Evolutionary conservation across 2,329 filamentous ascomycete genomes (phyloP).

Genomic region (Penicillium sp.): DNA sequence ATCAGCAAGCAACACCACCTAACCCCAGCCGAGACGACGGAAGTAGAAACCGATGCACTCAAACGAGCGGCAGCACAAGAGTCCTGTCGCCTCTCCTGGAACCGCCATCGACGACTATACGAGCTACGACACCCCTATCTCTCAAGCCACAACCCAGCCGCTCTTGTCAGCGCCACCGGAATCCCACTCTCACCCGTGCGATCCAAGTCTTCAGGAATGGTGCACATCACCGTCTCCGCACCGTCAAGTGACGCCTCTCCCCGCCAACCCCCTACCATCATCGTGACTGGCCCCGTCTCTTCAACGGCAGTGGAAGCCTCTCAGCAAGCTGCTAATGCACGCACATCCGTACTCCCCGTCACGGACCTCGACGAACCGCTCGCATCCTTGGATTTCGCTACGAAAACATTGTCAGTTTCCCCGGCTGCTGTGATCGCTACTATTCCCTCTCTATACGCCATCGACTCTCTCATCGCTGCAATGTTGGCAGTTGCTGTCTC

Average conservation of each 20-base stretch:
- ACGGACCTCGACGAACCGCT: slow-evolving; percentile 40
- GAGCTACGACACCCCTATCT: slow-evolving; percentile 48
- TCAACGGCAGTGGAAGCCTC: slow-evolving; percentile 35
- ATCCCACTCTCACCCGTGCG: slow-evolving; percentile 34
- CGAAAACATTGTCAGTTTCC: slow-evolving; percentile 41
- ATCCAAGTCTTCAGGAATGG: slow-evolving; percentile 32
- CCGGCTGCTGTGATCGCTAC: slow-evolving; percentile 39
- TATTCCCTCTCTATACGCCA: slow-evolving; percentile 47
- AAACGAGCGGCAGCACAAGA: slow-evolving; percentile 45
- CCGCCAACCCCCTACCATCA: slow-evolving; percentile 35
- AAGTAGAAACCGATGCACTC: slow-evolving; percentile 45
- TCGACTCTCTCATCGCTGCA: slow-evolving; percentile 48
- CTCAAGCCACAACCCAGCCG: slow-evolving; percentile 27
- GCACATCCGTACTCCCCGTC: slow-evolving; percentile 41
- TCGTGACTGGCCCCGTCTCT: slow-evolving; percentile 39
- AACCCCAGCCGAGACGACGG: slow-evolving; percentile 39
- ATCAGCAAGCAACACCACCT: slow-evolving; percentile 42
- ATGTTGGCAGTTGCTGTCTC: slow-evolving; percentile 46
- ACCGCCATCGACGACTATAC: slow-evolving; percentile 40
- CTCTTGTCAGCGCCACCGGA: slow-evolving; percentile 34
- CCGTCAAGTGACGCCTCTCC: slow-evolving; percentile 25
- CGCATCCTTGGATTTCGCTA: slow-evolving; percentile 44
- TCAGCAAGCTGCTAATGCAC: slow-evolving; percentile 31
- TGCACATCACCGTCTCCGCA: slow-evolving; percentile 43
- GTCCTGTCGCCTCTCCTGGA: slow-evolving; percentile 47